Conservation (phyloP, 768 basidiomycete genomes). For the Tricholoma matsutake region DNA sequence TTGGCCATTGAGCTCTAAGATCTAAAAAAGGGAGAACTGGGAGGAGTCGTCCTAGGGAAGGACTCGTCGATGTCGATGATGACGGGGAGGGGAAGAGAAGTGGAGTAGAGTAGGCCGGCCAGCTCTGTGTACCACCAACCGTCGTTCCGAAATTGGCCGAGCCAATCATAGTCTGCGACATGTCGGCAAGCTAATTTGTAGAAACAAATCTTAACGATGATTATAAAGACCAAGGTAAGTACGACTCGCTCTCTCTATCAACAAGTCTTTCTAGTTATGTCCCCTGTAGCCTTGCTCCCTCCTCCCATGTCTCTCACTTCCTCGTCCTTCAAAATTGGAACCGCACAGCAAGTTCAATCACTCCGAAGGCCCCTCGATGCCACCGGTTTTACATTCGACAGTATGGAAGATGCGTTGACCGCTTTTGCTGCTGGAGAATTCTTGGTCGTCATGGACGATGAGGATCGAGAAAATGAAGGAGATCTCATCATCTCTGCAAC, state of each 20-base stretch:
- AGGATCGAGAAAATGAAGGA: conserved; percentile 94
- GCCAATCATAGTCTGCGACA: conserved; percentile 32
- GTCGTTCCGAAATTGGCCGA: conserved; percentile 37
- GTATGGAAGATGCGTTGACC: conserved; percentile 73
- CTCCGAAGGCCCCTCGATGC: conserved; percentile 26
- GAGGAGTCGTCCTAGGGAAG: conserved; percentile 22
- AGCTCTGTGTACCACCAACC: conserved; percentile 15
- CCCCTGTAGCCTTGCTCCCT: conserved; percentile 15
- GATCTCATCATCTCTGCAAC: conserved; percentile 89
- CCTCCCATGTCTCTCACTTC: conserved; percentile 1
- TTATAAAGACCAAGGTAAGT: conserved; percentile 2
- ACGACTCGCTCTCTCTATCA: conserved; percentile 7
- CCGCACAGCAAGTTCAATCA: conserved; percentile 23
- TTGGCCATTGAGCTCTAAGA: conserved; percentile 47
- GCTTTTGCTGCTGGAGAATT: conserved; percentile 84
- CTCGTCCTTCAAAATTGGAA: conserved; percentile 2
- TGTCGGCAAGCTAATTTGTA: no score
- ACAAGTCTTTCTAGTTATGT: background rate
- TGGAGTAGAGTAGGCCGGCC: no score
- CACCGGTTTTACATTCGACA: conserved; percentile 66
- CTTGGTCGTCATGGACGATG: conserved; percentile 97
- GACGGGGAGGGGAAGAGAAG: conserved; percentile 24
- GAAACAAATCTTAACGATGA: conserved; percentile 3
- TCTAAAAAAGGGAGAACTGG: conserved; percentile 26
- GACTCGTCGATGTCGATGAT: conserved; percentile 18